phyloP scores from a whole-genome alignment of 1,284 basidiomycete species.

The Inonotus hispidus region DNA sequence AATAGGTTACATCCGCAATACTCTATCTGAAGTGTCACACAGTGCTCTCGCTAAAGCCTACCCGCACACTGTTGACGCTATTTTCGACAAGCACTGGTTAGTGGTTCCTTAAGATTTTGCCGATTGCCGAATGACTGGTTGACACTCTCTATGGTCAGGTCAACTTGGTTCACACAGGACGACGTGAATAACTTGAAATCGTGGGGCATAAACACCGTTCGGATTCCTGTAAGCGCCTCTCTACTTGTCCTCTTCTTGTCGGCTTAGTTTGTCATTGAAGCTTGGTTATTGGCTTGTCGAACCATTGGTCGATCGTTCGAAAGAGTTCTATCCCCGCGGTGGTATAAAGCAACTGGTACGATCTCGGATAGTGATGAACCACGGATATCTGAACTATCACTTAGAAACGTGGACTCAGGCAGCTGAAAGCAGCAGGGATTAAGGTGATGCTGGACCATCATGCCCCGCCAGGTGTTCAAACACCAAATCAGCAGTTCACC shows the following conservation, averaged over 20 bases:
- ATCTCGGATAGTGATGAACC: background rate
- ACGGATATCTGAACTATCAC: background rate
- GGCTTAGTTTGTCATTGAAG: constrained; percentile 32
- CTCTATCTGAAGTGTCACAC: constrained; percentile 2
- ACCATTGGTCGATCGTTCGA: constrained; percentile 52
- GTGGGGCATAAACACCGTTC: constrained; percentile 65
- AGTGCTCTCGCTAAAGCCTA: constrained; percentile 55
- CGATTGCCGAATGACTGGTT: background rate
- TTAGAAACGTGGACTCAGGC: constrained; percentile 55
- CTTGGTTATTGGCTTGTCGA: constrained; percentile 81
- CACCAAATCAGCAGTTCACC: constrained; percentile 54
- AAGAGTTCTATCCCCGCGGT: constrained; percentile 63
- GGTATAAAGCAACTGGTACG: constrained; percentile 59
- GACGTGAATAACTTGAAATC: constrained; percentile 50
- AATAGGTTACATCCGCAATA: background rate
- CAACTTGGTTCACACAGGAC: constrained; percentile 63
- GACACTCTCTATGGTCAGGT: constrained; percentile 32
- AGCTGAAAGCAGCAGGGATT: constrained; percentile 58
- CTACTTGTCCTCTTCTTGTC: background rate
- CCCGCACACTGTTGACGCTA: constrained; percentile 51
- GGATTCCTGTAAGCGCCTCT: constrained; percentile 64
- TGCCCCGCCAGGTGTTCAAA: constrained; percentile 67
- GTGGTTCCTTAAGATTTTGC: constrained; percentile 16
- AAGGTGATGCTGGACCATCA: constrained; percentile 70
- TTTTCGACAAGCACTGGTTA: constrained; percentile 62